phyloP scores from a whole-genome alignment of 75 land plant genomes.

The Gnetum montanum region DNA sequence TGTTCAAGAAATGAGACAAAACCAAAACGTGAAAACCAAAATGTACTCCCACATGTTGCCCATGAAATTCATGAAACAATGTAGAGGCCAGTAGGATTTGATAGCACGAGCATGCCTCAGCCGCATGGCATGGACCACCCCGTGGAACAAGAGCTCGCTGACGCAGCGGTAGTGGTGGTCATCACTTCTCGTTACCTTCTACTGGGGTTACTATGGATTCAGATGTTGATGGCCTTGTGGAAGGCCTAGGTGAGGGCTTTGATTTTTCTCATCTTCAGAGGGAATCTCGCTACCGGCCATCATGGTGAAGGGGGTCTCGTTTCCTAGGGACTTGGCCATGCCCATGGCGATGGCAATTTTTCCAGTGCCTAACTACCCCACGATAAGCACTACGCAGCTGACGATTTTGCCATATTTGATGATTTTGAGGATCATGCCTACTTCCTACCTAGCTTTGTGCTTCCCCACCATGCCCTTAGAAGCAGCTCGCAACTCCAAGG shows the following conservation, averaged over 20 bases:
- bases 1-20: too few species aligned
- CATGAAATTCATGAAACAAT: too few species aligned
- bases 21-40: too few species aligned
- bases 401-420: constrained; percentile 80
- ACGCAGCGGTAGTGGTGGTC: too few species aligned
- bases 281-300: constrained; percentile 83
- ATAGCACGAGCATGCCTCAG: too few species aligned
- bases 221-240: neutral
- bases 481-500: constrained; percentile 66
- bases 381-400: constrained; percentile 77
- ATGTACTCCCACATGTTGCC: too few species aligned
- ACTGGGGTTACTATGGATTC: too few species aligned
- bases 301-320: constrained; percentile 92
- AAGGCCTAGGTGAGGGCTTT: constrained; percentile 92
- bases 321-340: constrained; percentile 91
- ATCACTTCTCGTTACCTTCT: too few species aligned
- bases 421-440: constrained; percentile 83
- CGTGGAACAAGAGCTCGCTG: too few species aligned
- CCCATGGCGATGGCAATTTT: constrained; percentile 99
- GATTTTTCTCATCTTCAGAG: constrained; percentile 88
- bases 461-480: constrained; percentile 99
- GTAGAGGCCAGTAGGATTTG: too few species aligned
- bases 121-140: too few species aligned
- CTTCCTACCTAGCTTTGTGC: constrained; percentile 71
- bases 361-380: constrained; percentile 96